Conservation (phyloP, 108 stramenopile genomes). For the Pseudonitzschia multistriata region DNA sequence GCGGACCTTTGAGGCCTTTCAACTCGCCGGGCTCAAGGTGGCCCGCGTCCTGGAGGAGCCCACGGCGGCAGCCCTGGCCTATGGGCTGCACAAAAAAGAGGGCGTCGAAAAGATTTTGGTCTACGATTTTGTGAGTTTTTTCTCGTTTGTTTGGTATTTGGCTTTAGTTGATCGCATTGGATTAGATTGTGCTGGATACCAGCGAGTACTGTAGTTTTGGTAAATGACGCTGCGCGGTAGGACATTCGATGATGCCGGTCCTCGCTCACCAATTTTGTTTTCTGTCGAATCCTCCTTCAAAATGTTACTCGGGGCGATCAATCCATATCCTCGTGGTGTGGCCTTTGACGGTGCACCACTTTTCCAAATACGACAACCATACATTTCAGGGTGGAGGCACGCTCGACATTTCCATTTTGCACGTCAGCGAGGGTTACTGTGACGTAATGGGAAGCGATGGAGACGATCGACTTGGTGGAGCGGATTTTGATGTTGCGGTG, state of each 20-base stretch:
- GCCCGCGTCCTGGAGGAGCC: slow-evolving; percentile 91
- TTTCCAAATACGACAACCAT: too few relatives aligned
- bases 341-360: too few relatives aligned
- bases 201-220: too few relatives aligned
- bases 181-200: too few relatives aligned
- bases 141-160: too few relatives aligned
- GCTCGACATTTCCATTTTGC: slow-evolving; percentile 90
- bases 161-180: too few relatives aligned
- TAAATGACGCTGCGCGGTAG: too few relatives aligned
- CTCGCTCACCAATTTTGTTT: neutral
- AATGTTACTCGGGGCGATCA: too few relatives aligned
- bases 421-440: slow-evolving; percentile 90
- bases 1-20: slow-evolving; percentile 78
- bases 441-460: slow-evolving; percentile 94
- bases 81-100: slow-evolving; percentile 90
- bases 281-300: neutral
- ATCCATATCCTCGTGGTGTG: too few relatives aligned
- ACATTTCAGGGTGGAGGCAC: slow-evolving; percentile 87
- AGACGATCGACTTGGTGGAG: slow-evolving; percentile 87
- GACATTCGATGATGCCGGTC: too few relatives aligned
- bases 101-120: slow-evolving; percentile 95
- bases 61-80: slow-evolving; percentile 95
- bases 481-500: slow-evolving; percentile 90
- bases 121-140: slow-evolving; percentile 78
- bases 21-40: slow-evolving; percentile 79